A percentile compares a stretch with the other conserved stretches of the same genome.
Evolutionary conservation across 1,139 yeast species (phyloP).

Genomic region (Debaryomyces robertsiae): DNA sequence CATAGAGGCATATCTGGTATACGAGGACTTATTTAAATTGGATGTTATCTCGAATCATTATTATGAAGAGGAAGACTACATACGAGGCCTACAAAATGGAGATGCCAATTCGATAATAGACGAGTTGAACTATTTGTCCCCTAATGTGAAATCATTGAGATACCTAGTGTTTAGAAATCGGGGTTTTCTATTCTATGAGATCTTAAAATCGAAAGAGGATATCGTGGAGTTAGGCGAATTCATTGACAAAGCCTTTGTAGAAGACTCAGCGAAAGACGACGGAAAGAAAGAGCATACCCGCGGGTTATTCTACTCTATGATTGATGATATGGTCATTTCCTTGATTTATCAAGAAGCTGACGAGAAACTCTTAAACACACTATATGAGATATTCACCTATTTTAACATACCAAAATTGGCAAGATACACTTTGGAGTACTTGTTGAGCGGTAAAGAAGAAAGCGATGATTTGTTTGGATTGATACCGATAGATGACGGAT

Average conservation of each 20-base stretch:
- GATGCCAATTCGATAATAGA: constrained; percentile 34
- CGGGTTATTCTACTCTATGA: constrained; percentile 41
- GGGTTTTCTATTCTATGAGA: constrained; percentile 68
- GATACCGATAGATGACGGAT: constrained; percentile 26
- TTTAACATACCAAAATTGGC: constrained; percentile 55
- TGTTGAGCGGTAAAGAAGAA: constrained; percentile 48
- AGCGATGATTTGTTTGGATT: constrained; percentile 49
- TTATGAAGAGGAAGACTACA: constrained; percentile 41
- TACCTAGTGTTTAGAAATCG: constrained; percentile 81
- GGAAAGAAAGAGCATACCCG: constrained; percentile 18
- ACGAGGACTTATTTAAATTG: constrained; percentile 64
- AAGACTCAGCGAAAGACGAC: constrained; percentile 11
- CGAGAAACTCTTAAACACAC: constrained; percentile 46
- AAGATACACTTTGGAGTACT: constrained; percentile 66
- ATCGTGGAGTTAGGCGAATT: constrained; percentile 13
- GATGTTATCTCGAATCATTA: constrained; percentile 63
- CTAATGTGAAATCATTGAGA: constrained; percentile 70
- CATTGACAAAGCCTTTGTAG: constrained; percentile 6
- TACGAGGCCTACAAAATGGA: constrained; percentile 47
- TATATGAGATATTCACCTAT: constrained; percentile 52
- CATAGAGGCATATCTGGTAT: constrained; percentile 53
- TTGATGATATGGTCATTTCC: constrained; percentile 60
- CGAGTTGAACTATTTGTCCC: constrained; percentile 56
- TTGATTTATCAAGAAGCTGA: constrained; percentile 69
- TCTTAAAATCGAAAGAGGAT: constrained; percentile 24